Conservation (phyloP, 441 rosid species). For the Bocquillonia castaneifolia region DNA sequence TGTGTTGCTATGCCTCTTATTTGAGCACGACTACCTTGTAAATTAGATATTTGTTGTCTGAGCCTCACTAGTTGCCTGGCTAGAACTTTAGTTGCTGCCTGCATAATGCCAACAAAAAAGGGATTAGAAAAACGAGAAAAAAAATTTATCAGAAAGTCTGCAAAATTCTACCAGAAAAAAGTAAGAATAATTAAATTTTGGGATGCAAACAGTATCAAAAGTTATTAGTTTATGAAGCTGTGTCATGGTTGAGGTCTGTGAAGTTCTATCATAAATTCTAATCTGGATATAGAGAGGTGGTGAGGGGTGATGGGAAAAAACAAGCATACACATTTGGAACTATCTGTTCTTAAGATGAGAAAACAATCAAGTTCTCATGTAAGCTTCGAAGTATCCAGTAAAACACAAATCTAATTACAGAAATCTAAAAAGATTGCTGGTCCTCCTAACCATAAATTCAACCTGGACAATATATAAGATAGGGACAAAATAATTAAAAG, state of each 20-base stretch:
- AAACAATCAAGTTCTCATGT: not conserved
- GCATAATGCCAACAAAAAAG: constrained; percentile 17
- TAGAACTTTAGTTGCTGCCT: constrained; percentile 81
- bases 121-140: not conserved
- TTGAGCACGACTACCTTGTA: constrained; percentile 94
- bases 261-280: too few relatives aligned
- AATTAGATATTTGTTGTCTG: constrained; percentile 78
- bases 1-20: constrained; percentile 95
- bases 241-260: too few relatives aligned
- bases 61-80: constrained; percentile 79
- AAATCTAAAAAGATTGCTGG: not conserved
- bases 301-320: too few relatives aligned
- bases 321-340: not conserved
- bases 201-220: too few relatives aligned
- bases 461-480: not conserved
- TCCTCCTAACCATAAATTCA: not conserved
- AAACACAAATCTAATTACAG: not conserved
- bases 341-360: not conserved
- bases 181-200: too few relatives aligned
- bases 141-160: not conserved
- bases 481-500: not conserved
- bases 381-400: not conserved
- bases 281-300: too few relatives aligned
- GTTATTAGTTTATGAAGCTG: too few relatives aligned
- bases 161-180: too few relatives aligned